phyloP scores from a whole-genome alignment of 495 filamentous ascomycete genomes.

The Annulohypoxylon maeteangense region DNA sequence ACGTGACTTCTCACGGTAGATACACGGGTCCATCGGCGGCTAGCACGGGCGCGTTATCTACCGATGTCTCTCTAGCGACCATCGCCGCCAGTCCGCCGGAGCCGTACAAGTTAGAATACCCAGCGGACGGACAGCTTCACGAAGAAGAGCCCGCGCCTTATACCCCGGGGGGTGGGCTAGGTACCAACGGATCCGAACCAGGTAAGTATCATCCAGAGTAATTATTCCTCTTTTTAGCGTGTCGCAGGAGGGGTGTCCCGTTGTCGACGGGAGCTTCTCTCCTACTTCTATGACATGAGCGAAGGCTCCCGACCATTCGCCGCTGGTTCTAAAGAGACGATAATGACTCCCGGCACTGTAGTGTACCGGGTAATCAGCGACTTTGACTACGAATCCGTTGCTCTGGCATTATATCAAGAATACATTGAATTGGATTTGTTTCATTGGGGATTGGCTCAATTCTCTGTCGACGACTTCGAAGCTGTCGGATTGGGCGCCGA shows the following conservation, averaged over 20 bases:
- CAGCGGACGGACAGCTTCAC: slow-evolving; percentile 73
- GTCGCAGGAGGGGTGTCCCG: neutral
- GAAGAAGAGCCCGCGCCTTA: slow-evolving; percentile 75
- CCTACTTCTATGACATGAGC: neutral
- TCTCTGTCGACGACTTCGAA: slow-evolving; percentile 76
- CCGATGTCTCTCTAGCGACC: slow-evolving; percentile 57
- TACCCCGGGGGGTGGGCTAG: slow-evolving; percentile 77
- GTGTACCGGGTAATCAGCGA: slow-evolving; percentile 77
- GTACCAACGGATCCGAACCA: slow-evolving; percentile 80
- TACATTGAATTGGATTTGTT: slow-evolving; percentile 91
- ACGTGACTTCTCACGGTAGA: slow-evolving; percentile 63
- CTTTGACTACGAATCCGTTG: slow-evolving; percentile 79
- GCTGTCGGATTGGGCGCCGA: slow-evolving; percentile 72
- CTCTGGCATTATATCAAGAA: slow-evolving; percentile 80
- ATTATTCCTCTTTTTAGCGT: neutral
- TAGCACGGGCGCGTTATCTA: slow-evolving; percentile 67
- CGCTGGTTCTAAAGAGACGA: neutral
- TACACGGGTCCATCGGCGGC: slow-evolving; percentile 68
- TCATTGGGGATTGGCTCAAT: slow-evolving; percentile 78
- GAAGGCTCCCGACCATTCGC: neutral
- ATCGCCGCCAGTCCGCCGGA: slow-evolving; percentile 61
- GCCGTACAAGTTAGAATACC: slow-evolving; percentile 69
- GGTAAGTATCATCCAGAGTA: neutral
- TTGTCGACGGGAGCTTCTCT: neutral
- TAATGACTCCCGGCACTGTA: neutral